Evolutionary conservation across 768 basidiomycete genomes (phyloP), one percentile per base, ranked within the genome.

Genomic region (Atractiella rhizophila): DNA sequence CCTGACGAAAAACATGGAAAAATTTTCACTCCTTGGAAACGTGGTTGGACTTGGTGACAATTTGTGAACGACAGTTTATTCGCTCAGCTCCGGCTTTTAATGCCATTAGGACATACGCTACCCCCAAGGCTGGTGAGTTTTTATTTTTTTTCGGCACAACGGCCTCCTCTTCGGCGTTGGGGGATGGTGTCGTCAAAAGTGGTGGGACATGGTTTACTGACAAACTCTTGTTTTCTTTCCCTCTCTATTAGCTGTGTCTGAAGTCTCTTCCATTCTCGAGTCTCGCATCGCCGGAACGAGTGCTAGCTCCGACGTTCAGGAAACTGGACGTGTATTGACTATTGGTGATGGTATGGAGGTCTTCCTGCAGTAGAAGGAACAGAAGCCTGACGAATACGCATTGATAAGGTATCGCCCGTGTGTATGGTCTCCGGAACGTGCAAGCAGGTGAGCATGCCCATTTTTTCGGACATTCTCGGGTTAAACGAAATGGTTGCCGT

Each of bases 241-340:
- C 37, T 23, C 27, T 35, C 49, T 40, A 25, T 55, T 52, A 88
- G 91, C 85, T 60, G 91, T 88, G 52, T 88, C 86, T 55, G 91
- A 98, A 71, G 91, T 98, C 53, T 88, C 91, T 33, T 85, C 85
- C 55, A 94, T 98, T 66, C 74, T 98, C 58, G 91, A 98, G 70
- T 77, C 78, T 57, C 81, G 91, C 61, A 98, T 98, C 61, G 71
- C 86, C 51, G 91, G 88, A 60, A 70, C 80, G 50, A 66, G 76
- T 52, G 66, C 83, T 53, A 75, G 80, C 54, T 81, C 72, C 54
- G 91, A 94, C 60, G 82, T 96, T 57, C 83, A 94, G 66, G 91
- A 98, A 66, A 96, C 91, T 46, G 91, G 91, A 58, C 85, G 88
- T 59, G 91, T 98, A 50, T 64, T 98, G 64, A 98, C 57, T 59